These are phyloP conservation scores for Prunus mongolica DNA, from an alignment of 306 rosid species.

Conservation along the genomic window DNA sequence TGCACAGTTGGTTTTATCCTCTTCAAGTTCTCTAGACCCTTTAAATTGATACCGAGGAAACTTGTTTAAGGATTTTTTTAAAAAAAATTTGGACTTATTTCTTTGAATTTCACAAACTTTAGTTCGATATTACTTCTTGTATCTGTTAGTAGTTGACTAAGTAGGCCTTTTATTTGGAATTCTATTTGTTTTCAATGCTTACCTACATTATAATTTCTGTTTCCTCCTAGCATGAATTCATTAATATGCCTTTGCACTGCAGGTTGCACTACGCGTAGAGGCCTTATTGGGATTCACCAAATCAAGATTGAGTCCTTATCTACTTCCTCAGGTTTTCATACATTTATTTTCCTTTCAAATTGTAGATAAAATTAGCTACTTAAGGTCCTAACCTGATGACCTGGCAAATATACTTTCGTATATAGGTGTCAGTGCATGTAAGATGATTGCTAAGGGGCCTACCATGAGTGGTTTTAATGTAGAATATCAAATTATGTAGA, in stretches of 20 bases:
- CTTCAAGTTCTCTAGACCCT: background rate
- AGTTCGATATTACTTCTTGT: background rate
- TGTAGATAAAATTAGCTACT: background rate
- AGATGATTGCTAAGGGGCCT: background rate
- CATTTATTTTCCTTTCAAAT: constrained; percentile 17
- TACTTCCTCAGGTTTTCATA: constrained; percentile 64
- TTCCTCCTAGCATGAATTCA: no score
- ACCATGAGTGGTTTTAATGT: background rate
- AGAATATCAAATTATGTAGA: background rate
- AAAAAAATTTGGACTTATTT: background rate
- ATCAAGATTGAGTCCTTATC: constrained; percentile 58
- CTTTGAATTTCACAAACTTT: background rate
- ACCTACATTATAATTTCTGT: background rate
- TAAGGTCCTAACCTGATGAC: background rate
- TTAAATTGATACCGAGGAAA: background rate
- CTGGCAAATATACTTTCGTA: background rate
- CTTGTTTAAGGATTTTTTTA: background rate
- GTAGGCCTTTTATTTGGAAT: background rate
- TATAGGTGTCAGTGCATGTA: background rate
- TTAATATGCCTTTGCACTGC: constrained; percentile 17
- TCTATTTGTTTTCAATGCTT: background rate
- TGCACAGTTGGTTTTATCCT: background rate
- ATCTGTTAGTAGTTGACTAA: background rate
- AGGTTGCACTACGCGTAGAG: constrained; percentile 68
- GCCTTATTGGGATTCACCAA: constrained; percentile 61